phyloP scores from a whole-genome alignment of 257 asterid species.

The Plantago elongata region DNA sequence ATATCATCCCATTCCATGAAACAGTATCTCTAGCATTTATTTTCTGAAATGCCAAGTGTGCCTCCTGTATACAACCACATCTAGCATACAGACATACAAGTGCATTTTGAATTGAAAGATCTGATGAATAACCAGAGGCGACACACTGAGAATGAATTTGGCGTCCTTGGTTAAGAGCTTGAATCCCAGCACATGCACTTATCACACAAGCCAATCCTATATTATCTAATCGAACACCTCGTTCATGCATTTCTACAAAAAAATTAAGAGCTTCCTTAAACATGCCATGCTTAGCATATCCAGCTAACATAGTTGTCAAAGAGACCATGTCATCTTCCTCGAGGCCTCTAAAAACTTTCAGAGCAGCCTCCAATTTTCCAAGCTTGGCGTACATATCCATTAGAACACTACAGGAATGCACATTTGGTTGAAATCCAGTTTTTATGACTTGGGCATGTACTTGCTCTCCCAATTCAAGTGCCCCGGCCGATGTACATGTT shows the following conservation, averaged over 20 bases:
- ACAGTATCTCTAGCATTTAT: conserved; percentile 45
- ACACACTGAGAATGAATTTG: conserved; percentile 75
- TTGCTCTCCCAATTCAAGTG: conserved; percentile 72
- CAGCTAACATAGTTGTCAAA: conserved; percentile 87
- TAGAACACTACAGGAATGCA: conserved; percentile 77
- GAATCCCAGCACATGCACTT: conserved; percentile 83
- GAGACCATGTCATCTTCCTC: conserved; percentile 70
- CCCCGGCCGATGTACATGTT: conserved; percentile 73
- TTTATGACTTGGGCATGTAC: conserved; percentile 69
- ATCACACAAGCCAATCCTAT: conserved; percentile 79
- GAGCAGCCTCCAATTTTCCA: conserved; percentile 57
- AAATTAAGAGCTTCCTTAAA: conserved; percentile 60
- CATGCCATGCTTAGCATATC: conserved; percentile 60
- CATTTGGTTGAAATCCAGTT: conserved; percentile 70
- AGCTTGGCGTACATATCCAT: conserved; percentile 83
- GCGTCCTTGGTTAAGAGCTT: conserved; percentile 63
- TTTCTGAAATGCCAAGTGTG: conserved; percentile 50
- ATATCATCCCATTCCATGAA: conserved; percentile 80
- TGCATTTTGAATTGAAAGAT: conserved; percentile 74
- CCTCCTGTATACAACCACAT: conserved; percentile 63
- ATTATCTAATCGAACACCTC: conserved; percentile 56
- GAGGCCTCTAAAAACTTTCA: conserved; percentile 59
- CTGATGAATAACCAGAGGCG: conserved; percentile 54
- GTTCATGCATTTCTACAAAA: conserved; percentile 65
- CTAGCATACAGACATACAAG: conserved; percentile 73